phyloP scores from a whole-genome alignment of 805 yeast species.

The Pichia eremophila region DNA sequence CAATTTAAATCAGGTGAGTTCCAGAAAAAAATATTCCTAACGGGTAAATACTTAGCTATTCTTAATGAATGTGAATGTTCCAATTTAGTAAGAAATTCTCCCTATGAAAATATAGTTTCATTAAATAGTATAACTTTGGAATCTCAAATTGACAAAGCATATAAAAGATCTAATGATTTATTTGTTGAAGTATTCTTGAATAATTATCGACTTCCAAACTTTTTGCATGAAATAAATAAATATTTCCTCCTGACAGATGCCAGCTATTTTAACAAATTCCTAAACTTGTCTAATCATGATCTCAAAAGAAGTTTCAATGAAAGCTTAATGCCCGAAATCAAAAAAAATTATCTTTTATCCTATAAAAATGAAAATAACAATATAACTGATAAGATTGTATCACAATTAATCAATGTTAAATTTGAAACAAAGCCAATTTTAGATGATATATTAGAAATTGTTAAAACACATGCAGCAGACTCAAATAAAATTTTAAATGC shows the following conservation, averaged over 20 bases:
- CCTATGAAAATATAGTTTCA: slow-evolving; percentile 10
- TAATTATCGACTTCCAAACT: slow-evolving; percentile 45
- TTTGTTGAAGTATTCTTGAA: slow-evolving; percentile 48
- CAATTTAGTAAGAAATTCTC: neutral
- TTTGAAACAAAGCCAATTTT: slow-evolving; percentile 15
- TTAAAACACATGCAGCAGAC: slow-evolving; percentile 46
- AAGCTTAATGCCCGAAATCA: slow-evolving; percentile 25
- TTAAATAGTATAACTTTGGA: slow-evolving; percentile 33
- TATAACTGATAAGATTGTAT: neutral
- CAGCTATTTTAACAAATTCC: slow-evolving; percentile 41
- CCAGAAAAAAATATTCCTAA: slow-evolving; percentile 58
- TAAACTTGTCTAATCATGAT: slow-evolving; percentile 43
- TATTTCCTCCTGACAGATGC: slow-evolving; percentile 50
- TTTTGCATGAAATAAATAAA: slow-evolving; percentile 43
- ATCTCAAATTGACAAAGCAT: slow-evolving; percentile 50
- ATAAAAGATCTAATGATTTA: slow-evolving; percentile 54
- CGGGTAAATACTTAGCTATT: slow-evolving; percentile 81
- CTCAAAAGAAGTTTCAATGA: slow-evolving; percentile 30
- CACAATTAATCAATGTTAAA: neutral
- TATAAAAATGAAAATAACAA: slow-evolving; percentile 9
- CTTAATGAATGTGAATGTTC: slow-evolving; percentile 35
- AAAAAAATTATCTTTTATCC: slow-evolving; percentile 20
- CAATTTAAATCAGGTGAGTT: slow-evolving; percentile 46
- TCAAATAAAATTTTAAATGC: slow-evolving; percentile 42
- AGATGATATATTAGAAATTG: slow-evolving; percentile 35